Evolutionary conservation across 345 rosid genomes (phyloP), one percentile per base, ranked within the genome.

Genomic region (Citrus sp.): DNA sequence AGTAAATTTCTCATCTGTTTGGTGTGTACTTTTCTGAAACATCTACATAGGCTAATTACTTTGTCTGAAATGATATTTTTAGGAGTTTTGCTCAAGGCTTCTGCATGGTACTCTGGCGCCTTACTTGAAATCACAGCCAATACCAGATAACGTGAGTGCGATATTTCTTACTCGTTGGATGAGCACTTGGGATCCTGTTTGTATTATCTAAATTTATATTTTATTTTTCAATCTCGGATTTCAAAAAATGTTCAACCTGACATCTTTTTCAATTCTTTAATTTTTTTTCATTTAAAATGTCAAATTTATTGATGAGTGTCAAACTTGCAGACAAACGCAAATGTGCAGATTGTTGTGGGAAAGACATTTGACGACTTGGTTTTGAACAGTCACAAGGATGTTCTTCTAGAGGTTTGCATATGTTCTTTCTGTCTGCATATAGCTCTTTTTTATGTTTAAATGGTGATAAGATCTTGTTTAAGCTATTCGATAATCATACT

Each of bases 351-450:
- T 58, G 75, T 92, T 59, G 98, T 93, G 5, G 97, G 98, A 75
- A 95, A 95, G 89, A 89, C 93, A 73, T 88, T 92, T 83, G 90
- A 92, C 61, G 97, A 89, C 74, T 75, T 93, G 80, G 93, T 95
- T 59, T 81, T 94, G 79, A 88, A 82, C 78, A 93, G 89, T 73
- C 88, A 86, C 35, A 81, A 90, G 82, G 90, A 90, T 85, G 87
- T 93, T 67, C 87, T 95, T 88, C 87, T 95, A 34, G 95, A 95
- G 98, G 98, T 93, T 66, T 37, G 87, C 78, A 24, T 72, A 30
- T 55, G 19, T 67, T 73, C 66, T 18, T n/a, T 58, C 9, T 70
- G 34, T 9, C 35, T 51, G 2, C 21, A 3, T 63, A 13, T 67
- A 51, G 37, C 22, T 27, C 5, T 24, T 30, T 63, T 37, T 49